Conservation (phyloP, 2,329 filamentous ascomycete species). For the Ophidiomyces ophidiicola region DNA sequence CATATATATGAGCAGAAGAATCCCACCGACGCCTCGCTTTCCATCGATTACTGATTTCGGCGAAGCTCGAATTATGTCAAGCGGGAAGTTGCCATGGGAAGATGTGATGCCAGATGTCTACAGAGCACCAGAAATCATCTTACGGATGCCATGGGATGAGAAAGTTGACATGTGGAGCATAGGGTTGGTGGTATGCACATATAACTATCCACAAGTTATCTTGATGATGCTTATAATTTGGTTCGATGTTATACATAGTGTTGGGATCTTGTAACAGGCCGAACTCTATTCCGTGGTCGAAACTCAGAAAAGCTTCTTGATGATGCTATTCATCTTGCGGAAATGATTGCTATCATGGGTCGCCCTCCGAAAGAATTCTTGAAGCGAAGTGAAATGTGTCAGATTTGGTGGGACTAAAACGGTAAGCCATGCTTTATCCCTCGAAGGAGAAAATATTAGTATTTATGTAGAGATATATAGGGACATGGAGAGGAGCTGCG, state of each 20-base stretch:
- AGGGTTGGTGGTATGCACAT: conserved; percentile 16
- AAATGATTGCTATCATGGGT: conserved; percentile 18
- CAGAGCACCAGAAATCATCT: conserved; percentile 18
- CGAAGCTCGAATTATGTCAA: conserved; percentile 3
- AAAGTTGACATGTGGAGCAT: conserved; percentile 21
- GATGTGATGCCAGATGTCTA: conserved; percentile 18
- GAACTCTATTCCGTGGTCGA: conserved; percentile 2
- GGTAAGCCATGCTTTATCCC: too few species aligned
- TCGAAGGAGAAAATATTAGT: too few species aligned
- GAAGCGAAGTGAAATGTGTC: conserved; percentile 15
- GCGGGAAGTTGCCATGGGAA: conserved; percentile 6
- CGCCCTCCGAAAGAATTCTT: conserved; percentile 15
- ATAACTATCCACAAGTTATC: neutral
- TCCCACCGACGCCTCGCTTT: conserved; percentile 1
- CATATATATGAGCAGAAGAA: conserved; percentile 11
- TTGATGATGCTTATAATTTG: neutral
- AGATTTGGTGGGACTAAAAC: conserved; percentile 19
- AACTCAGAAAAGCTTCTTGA: conserved; percentile 6
- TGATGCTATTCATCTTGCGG: conserved; percentile 17
- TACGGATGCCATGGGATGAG: conserved; percentile 19
- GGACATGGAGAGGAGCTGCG: too few species aligned
- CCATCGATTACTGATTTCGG: conserved; percentile 14
- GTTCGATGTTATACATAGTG: conserved; percentile 1
- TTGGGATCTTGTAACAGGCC: conserved; percentile 10
- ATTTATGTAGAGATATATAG: too few species aligned